Conservation (phyloP, 805 yeast genomes). For the Nakazawaea populi region DNA sequence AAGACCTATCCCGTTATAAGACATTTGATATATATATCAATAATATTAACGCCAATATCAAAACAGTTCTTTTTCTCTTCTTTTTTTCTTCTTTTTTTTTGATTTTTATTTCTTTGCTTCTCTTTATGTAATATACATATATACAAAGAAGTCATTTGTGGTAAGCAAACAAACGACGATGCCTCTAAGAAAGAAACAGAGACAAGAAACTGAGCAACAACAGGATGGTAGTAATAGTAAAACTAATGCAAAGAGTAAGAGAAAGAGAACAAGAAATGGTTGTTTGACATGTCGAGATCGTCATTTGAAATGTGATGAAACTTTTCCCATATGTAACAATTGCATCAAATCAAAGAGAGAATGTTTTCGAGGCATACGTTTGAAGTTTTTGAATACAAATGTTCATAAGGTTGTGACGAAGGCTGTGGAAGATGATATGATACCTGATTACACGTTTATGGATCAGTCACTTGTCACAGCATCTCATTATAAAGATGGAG, state of each 20-base stretch:
- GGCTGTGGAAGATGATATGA: not conserved
- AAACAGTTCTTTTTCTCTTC: not conserved
- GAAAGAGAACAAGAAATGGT: conserved; percentile 31
- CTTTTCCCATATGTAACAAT: conserved; percentile 53
- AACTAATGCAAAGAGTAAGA: not conserved
- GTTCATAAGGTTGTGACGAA: conserved; percentile 3
- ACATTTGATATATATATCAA: conserved; percentile 26
- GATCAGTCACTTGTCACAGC: conserved; percentile 40
- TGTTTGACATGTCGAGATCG: conserved; percentile 60
- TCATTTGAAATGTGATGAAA: conserved; percentile 65
- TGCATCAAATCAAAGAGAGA: conserved; percentile 43
- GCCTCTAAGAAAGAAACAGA: not conserved
- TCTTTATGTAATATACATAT: not conserved
- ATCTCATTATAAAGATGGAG: conserved; percentile 31
- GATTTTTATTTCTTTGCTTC: not conserved
- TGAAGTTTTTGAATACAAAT: conserved; percentile 30
- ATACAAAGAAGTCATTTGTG: too few relatives aligned
- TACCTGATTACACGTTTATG: conserved; percentile 15
- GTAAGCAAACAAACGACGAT: too few relatives aligned
- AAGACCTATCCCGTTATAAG: conserved; percentile 54
- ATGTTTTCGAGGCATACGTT: conserved; percentile 41
- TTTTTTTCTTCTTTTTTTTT: not conserved
- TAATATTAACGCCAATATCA: not conserved
- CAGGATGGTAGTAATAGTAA: not conserved
- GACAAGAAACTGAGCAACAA: not conserved